These are phyloP conservation scores for Globisporangium recalcitrans DNA, from an alignment of 352 stramenopile genomes.

Conservation along the genomic window DNA sequence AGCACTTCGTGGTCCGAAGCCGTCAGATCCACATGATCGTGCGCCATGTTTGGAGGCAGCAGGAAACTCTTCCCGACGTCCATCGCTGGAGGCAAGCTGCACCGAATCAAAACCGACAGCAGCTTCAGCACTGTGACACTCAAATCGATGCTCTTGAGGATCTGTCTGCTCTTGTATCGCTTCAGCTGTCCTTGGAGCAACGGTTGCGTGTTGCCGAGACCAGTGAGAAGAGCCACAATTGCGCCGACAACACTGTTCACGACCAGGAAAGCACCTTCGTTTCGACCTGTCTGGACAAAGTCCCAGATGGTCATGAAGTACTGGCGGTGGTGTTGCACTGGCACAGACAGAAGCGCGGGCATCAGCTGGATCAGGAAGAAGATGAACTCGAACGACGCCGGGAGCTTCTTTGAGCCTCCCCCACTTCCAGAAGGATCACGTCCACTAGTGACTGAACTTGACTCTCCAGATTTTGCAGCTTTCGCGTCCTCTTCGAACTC, in stretches of 20 bases:
- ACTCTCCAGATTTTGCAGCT: not conserved
- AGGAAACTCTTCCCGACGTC: slow-evolving; percentile 36
- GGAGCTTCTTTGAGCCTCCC: slow-evolving; percentile 34
- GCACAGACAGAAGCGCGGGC: slow-evolving; percentile 63
- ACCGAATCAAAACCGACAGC: slow-evolving; percentile 66
- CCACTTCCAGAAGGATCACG: not conserved
- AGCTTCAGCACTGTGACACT: slow-evolving; percentile 65
- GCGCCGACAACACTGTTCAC: slow-evolving; percentile 79
- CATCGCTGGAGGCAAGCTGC: slow-evolving; percentile 64
- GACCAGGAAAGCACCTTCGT: slow-evolving; percentile 78
- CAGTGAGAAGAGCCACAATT: slow-evolving; percentile 64
- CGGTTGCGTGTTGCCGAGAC: slow-evolving; percentile 47
- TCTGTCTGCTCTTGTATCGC: slow-evolving; percentile 59
- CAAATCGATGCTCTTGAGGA: slow-evolving; percentile 79
- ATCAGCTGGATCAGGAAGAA: slow-evolving; percentile 77
- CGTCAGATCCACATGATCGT: slow-evolving; percentile 66
- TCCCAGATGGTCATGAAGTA: slow-evolving; percentile 74
- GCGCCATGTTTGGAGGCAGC: slow-evolving; percentile 58
- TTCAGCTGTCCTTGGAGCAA: slow-evolving; percentile 64
- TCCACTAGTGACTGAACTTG: not conserved
- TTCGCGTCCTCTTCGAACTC: slow-evolving; percentile 40
- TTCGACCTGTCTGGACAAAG: slow-evolving; percentile 76
- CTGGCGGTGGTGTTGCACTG: slow-evolving; percentile 59
- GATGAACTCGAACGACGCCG: slow-evolving; percentile 79
- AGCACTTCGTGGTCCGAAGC: slow-evolving; percentile 54